Evolutionary conservation across 805 yeast species (phyloP).

Genomic region (baker's yeast (Saccharomyces cerevisiae)): DNA sequence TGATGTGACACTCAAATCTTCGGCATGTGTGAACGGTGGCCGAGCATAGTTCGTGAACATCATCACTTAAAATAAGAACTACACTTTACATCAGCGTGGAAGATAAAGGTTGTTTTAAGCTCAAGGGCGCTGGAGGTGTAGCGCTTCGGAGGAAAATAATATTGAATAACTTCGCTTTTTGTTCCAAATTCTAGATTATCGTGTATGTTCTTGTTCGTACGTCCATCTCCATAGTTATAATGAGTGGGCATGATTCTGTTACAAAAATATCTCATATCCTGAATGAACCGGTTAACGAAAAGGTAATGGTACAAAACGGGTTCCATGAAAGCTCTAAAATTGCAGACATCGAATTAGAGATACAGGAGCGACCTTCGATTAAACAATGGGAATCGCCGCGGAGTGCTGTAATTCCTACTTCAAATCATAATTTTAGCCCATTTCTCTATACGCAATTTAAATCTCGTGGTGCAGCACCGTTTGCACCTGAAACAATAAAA

Average conservation of each 20-base stretch:
- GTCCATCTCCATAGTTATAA: neutral
- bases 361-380: neutral
- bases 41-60: neutral
- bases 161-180: neutral
- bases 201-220: neutral
- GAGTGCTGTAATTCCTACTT: neutral
- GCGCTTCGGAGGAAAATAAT: neutral
- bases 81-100: neutral
- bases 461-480: constrained; percentile 11
- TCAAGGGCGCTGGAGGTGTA: neutral
- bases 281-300: neutral
- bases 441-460: constrained; percentile 10
- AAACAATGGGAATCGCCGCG: neutral
- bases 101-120: neutral
- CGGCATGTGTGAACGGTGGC: neutral
- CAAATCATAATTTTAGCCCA: constrained; percentile 3
- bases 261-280: neutral
- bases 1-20: neutral
- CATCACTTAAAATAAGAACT: neutral
- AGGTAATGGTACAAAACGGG: neutral
- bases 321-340: neutral
- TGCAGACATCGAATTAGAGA: neutral
- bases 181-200: neutral
- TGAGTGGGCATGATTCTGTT: neutral
- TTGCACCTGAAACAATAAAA: constrained; percentile 9